phyloP scores from a whole-genome alignment of 2,329 filamentous ascomycete genomes.

The Drechmeria coniospora region DNA sequence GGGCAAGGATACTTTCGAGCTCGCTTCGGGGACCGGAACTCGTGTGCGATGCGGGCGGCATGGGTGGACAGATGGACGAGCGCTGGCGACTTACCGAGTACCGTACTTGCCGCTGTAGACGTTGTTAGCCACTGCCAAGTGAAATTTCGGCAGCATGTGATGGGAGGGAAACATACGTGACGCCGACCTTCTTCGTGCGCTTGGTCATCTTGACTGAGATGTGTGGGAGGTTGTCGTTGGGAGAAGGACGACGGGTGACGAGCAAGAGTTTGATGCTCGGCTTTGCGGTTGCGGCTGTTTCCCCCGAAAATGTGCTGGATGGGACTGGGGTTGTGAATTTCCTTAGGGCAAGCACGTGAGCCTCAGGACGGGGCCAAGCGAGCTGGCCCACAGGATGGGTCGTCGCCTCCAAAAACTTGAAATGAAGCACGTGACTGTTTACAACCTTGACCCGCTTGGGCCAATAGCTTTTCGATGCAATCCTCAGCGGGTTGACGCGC shows the following conservation, averaged over 20 bases:
- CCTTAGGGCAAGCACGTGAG: slow-evolving; percentile 27
- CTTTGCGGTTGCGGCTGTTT: slow-evolving; percentile 13
- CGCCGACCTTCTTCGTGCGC: slow-evolving; percentile 94
- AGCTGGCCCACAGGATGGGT: slow-evolving; percentile 2
- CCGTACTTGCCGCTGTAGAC: slow-evolving; percentile 64
- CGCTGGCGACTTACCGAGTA: slow-evolving; percentile 55
- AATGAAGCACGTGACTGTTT: slow-evolving; percentile 3
- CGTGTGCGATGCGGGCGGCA: slow-evolving; percentile 1
- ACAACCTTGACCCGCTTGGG: too few species aligned
- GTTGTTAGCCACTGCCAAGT: slow-evolving; percentile 13
- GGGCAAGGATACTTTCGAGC: neutral
- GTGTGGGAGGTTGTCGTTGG: slow-evolving; percentile 19
- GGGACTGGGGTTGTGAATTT: slow-evolving; percentile 23
- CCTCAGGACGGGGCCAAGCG: slow-evolving; percentile 11
- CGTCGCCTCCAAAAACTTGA: neutral
- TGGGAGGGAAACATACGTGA: slow-evolving; percentile 41
- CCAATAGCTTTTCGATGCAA: too few species aligned
- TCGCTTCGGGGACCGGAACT: slow-evolving; percentile 1
- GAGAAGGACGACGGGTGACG: slow-evolving; percentile 17
- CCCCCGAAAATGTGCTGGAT: slow-evolving; percentile 16
- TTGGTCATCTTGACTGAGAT: slow-evolving; percentile 67
- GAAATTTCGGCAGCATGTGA: slow-evolving; percentile 1
- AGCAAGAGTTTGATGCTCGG: slow-evolving; percentile 15
- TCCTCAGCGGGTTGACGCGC: too few species aligned
- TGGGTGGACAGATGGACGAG: slow-evolving; percentile 1